A percentile compares a stretch with the other conserved stretches of the same genome.
These are phyloP conservation scores for Cicer cuneatum DNA, from an alignment of 306 rosid genomes.

Conservation along the genomic window DNA sequence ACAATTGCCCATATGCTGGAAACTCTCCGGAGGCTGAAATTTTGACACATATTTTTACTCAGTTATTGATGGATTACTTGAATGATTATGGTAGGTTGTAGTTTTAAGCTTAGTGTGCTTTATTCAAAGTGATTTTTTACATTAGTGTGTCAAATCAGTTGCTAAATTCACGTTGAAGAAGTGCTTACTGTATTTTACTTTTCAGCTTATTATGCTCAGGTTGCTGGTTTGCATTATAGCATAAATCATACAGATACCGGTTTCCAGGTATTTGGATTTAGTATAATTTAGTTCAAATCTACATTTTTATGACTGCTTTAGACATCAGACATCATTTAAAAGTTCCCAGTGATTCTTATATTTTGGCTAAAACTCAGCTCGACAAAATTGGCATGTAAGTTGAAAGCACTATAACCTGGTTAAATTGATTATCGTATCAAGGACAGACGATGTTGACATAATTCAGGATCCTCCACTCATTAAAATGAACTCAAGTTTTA, in stretches of 20 bases:
- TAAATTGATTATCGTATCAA: conserved; percentile 30
- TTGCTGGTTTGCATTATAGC: conserved; percentile 80
- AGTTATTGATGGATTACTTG: conserved; percentile 87
- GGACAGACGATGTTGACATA: conserved; percentile 12
- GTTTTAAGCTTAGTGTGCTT: conserved; percentile 3
- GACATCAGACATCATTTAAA: conserved; percentile 13
- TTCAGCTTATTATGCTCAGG: conserved; percentile 88
- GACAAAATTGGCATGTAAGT: background rate
- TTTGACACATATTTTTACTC: conserved; percentile 68
- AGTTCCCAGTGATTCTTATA: conserved; percentile 16
- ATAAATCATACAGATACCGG: conserved; percentile 63
- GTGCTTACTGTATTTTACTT: conserved; percentile 42
- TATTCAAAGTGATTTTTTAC: conserved; percentile 24
- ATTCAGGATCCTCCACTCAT: conserved; percentile 12
- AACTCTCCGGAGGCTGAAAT: conserved; percentile 86
- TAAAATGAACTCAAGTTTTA: conserved; percentile 5
- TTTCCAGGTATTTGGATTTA: conserved; percentile 71
- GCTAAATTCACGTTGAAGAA: conserved; percentile 38
- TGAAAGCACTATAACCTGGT: conserved; percentile 20
- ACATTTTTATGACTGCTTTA: conserved; percentile 25
- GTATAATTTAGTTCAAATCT: conserved; percentile 35
- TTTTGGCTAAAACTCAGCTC: background rate
- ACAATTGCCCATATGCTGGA: conserved; percentile 81
- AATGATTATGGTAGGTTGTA: conserved; percentile 79
- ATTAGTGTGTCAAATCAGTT: conserved; percentile 13